phyloP scores from a whole-genome alignment of 371 early-diverging fungal genomes.

The Rhizopus sp. region DNA sequence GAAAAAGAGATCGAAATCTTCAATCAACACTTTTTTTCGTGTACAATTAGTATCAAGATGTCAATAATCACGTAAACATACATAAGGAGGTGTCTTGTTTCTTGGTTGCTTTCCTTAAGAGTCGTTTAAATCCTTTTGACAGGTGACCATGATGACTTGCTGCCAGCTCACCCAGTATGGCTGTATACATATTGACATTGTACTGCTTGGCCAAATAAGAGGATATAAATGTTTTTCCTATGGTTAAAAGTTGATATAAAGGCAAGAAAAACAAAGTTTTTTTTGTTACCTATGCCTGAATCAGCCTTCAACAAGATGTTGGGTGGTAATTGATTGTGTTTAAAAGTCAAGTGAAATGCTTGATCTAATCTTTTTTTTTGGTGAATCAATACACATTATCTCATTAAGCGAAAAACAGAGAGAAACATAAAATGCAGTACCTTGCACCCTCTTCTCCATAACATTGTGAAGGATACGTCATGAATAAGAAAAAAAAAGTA shows the following conservation, averaged over 20 bases:
- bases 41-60: too few species aligned
- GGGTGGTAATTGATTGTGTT: constrained; percentile 11
- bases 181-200: constrained; percentile 20
- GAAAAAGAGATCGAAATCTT: constrained; percentile 60
- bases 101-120: constrained; percentile 26
- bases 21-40: constrained; percentile 43
- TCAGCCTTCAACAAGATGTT: constrained; percentile 38
- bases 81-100: constrained; percentile 2
- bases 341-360: constrained; percentile 35
- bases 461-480: constrained; percentile 24
- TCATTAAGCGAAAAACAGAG: too few species aligned
- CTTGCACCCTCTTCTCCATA: constrained; percentile 52
- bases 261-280: not conserved
- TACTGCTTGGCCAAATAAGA: constrained; percentile 27
- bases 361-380: constrained; percentile 31
- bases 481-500: constrained; percentile 1
- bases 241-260: not conserved
- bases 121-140: constrained; percentile 36
- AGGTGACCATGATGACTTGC: constrained; percentile 39
- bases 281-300: constrained; percentile 40
- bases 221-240: constrained; percentile 43
- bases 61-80: constrained; percentile 13
- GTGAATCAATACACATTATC: not conserved
- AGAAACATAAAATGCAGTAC: constrained; percentile 14
- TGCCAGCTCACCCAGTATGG: constrained; percentile 40